These are phyloP conservation scores for Chrysanthemum makinoi DNA, from an alignment of 129 eudicot species.

Conservation along the genomic window DNA sequence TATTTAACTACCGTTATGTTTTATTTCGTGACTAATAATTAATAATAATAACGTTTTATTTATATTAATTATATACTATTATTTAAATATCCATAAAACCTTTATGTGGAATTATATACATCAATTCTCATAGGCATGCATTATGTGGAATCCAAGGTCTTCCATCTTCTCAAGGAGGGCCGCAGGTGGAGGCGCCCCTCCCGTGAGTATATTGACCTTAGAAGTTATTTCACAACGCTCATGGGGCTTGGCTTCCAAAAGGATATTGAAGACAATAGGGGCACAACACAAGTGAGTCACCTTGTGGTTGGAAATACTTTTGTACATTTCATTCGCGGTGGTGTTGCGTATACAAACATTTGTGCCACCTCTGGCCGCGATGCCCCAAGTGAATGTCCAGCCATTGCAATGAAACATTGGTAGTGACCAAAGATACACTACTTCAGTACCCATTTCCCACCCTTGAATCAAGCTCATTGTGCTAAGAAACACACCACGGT, in stretches of 20 bases:
- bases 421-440: slow-evolving; percentile 61
- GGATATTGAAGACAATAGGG: slow-evolving; percentile 45
- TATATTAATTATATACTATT: too few species aligned
- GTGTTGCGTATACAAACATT: slow-evolving; percentile 56
- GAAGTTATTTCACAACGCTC: slow-evolving; percentile 25
- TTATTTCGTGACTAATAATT: too few species aligned
- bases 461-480: slow-evolving; percentile 46
- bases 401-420: slow-evolving; percentile 79
- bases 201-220: slow-evolving; percentile 40
- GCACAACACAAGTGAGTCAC: slow-evolving; percentile 76
- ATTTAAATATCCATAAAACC: too few species aligned
- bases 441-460: slow-evolving; percentile 43
- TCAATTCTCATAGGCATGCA: slow-evolving; percentile 57
- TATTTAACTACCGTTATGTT: too few species aligned
- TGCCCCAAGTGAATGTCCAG: slow-evolving; percentile 65
- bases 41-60: too few species aligned
- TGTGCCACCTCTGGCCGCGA: slow-evolving; percentile 62
- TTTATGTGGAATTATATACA: too few species aligned
- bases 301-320: slow-evolving; percentile 31
- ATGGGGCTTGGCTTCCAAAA: slow-evolving; percentile 36
- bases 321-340: slow-evolving; percentile 39
- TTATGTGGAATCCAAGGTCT: slow-evolving; percentile 41
- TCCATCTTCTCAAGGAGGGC: slow-evolving; percentile 38
- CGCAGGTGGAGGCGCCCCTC: slow-evolving; percentile 52
- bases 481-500: slow-evolving; percentile 54